These are phyloP conservation scores for Coleophoma eucalyptorum DNA, from an alignment of 2,329 filamentous ascomycete genomes.

Conservation along the genomic window DNA sequence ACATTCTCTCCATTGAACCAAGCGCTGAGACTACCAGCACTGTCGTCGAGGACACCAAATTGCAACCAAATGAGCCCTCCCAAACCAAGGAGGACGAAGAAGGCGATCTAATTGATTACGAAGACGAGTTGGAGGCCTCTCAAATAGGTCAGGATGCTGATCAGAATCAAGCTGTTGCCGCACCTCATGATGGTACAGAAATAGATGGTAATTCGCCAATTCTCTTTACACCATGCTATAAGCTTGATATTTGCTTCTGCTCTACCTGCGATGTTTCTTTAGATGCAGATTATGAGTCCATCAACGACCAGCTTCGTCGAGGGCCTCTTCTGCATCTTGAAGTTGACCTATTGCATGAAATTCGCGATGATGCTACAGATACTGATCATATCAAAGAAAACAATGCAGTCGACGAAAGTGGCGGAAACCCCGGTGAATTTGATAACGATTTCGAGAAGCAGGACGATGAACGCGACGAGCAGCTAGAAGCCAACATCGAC, in stretches of 20 bases:
- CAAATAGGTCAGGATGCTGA: conserved; percentile 5
- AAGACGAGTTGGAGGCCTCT: conserved; percentile 34
- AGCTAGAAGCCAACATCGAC: too few relatives aligned
- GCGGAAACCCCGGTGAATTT: not conserved
- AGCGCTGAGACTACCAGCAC: too few relatives aligned
- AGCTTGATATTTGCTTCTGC: conserved; percentile 21
- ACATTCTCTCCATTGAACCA: too few relatives aligned
- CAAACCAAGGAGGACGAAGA: conserved; percentile 18
- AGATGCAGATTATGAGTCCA: conserved; percentile 16
- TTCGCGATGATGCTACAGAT: not conserved
- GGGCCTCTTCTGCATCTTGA: conserved; percentile 13
- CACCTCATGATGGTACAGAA: conserved; percentile 9
- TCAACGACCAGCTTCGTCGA: conserved; percentile 18
- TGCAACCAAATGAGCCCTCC: too few relatives aligned
- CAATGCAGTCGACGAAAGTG: not conserved
- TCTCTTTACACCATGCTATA: conserved; percentile 20
- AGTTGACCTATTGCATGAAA: not conserved
- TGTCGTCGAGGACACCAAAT: too few relatives aligned
- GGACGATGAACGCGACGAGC: too few relatives aligned
- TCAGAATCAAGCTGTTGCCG: not conserved
- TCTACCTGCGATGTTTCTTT: conserved; percentile 18
- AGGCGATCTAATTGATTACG: conserved; percentile 45
- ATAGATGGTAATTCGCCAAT: conserved; percentile 21
- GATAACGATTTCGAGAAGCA: too few relatives aligned
- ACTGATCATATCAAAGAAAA: conserved; percentile 14